Conservation (phyloP, 768 basidiomycete genomes). For the Phaeotremella skinneri region DNA sequence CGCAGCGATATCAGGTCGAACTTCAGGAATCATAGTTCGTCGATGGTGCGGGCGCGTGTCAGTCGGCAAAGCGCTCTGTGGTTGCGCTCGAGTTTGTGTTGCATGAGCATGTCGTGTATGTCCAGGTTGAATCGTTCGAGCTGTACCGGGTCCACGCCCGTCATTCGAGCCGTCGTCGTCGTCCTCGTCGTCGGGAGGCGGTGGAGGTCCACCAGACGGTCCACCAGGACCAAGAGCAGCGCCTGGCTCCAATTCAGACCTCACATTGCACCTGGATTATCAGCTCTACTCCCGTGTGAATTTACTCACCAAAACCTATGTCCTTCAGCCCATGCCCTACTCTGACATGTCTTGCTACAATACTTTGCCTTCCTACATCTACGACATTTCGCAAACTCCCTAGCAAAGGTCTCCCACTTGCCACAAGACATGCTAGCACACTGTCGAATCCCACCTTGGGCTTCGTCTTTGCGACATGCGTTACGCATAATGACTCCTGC, state of each 20-base stretch:
- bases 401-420: conserved; percentile 83
- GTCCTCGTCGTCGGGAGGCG: conserved; percentile 19
- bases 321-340: conserved; percentile 92
- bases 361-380: conserved; percentile 97
- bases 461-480: conserved; percentile 96
- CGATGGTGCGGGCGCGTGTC: too few species aligned
- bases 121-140: background rate
- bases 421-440: conserved; percentile 99
- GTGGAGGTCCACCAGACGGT: conserved; percentile 2
- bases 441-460: conserved; percentile 85
- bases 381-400: conserved; percentile 95
- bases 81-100: background rate
- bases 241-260: conserved; percentile 25
- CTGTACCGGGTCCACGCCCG: background rate
- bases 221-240: conserved; percentile 10
- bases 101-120: background rate
- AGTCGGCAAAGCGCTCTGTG: background rate
- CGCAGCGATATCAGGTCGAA: background rate
- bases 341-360: conserved; percentile 96
- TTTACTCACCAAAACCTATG: conserved; percentile 81
- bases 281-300: background rate
- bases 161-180: conserved; percentile 25
- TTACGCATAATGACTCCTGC: conserved; percentile 99
- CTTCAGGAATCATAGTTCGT: background rate
- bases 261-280: conserved; percentile 32